A percentile compares a stretch with the other conserved stretches of the same genome.
Conservation (phyloP, 2,329 filamentous ascomycete species). For the Aspergillus luchuensis region DNA sequence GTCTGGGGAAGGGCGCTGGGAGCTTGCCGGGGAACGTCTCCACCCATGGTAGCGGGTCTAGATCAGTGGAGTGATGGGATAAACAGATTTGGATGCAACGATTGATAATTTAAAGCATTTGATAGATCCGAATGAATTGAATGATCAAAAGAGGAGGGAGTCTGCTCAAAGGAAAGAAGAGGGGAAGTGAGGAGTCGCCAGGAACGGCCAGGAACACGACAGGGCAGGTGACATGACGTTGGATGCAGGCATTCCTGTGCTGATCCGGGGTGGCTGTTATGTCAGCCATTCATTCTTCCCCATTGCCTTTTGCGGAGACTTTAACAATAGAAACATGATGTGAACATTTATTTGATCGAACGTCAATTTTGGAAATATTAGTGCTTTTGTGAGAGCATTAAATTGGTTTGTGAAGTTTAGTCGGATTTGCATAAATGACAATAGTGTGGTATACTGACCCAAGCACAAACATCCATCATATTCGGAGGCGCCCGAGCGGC, state of each 20-base stretch:
- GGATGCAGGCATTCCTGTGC: slow-evolving; percentile 3
- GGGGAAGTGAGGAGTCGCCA: slow-evolving; percentile 11
- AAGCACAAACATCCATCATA: too few relatives aligned
- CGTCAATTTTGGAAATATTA: too few relatives aligned
- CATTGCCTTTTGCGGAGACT: not conserved
- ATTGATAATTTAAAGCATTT: not conserved
- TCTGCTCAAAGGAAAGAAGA: not conserved
- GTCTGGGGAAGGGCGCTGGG: slow-evolving; percentile 53
- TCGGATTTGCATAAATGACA: too few relatives aligned
- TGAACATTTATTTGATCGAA: too few relatives aligned
- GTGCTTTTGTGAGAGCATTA: too few relatives aligned
- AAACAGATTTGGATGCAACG: not conserved
- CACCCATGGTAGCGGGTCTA: slow-evolving; percentile 25
- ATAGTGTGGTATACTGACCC: too few relatives aligned
- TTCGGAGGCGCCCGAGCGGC: too few relatives aligned
- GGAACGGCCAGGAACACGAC: slow-evolving; percentile 19
- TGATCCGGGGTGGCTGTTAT: slow-evolving; percentile 6
- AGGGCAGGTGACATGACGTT: slow-evolving; percentile 26
- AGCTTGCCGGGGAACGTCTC: slow-evolving; percentile 33
- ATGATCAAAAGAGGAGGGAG: not conserved
- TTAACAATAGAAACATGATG: too few relatives aligned
- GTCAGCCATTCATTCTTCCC: not conserved
- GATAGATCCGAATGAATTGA: not conserved
- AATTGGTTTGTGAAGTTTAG: too few relatives aligned
- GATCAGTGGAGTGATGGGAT: not conserved